A percentile compares a stretch with the other conserved stretches of the same genome.
These are phyloP conservation scores for Exophiala viscosa DNA, from an alignment of 2,329 filamentous ascomycete species.

Conservation along the genomic window DNA sequence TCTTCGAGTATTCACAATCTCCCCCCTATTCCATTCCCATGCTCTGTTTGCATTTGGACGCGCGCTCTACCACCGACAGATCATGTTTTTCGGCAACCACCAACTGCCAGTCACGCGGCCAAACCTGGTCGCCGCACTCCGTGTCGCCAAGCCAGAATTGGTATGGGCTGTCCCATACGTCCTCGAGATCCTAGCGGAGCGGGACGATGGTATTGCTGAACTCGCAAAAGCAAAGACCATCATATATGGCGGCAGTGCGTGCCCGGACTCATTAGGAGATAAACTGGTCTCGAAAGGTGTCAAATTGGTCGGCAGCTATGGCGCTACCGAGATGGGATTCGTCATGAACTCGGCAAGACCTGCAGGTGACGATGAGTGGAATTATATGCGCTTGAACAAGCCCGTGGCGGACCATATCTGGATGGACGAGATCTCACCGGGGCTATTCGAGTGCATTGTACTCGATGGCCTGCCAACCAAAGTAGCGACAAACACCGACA, in stretches of 20 bases:
- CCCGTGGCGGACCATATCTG: conserved; percentile 41
- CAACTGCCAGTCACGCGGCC: conserved; percentile 52
- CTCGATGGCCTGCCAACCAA: conserved; percentile 55
- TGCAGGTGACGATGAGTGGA: conserved; percentile 53
- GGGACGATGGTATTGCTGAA: conserved; percentile 49
- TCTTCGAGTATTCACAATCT: conserved; percentile 40
- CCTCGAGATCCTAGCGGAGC: conserved; percentile 60
- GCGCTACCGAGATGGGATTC: conserved; percentile 64
- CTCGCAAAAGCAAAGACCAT: conserved; percentile 54
- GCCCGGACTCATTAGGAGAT: conserved; percentile 52
- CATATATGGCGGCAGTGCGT: conserved; percentile 59
- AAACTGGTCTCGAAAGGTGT: conserved; percentile 49
- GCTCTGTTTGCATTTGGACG: conserved; percentile 55
- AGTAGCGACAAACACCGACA: conserved; percentile 54
- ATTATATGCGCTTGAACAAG: conserved; percentile 52
- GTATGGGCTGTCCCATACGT: conserved; percentile 61
- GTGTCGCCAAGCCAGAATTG: conserved; percentile 45
- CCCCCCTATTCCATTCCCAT: conserved; percentile 57
- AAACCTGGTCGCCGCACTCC: conserved; percentile 46
- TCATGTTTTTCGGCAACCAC: conserved; percentile 54
- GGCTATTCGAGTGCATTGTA: conserved; percentile 54
- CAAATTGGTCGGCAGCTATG: conserved; percentile 59
- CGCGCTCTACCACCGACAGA: conserved; percentile 49
- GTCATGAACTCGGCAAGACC: conserved; percentile 60
- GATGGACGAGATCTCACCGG: conserved; percentile 41